Evolutionary conservation across 2,329 filamentous ascomycete genomes (phyloP), one percentile per base, ranked within the genome.

Genomic region (Calonectria naviculata): DNA sequence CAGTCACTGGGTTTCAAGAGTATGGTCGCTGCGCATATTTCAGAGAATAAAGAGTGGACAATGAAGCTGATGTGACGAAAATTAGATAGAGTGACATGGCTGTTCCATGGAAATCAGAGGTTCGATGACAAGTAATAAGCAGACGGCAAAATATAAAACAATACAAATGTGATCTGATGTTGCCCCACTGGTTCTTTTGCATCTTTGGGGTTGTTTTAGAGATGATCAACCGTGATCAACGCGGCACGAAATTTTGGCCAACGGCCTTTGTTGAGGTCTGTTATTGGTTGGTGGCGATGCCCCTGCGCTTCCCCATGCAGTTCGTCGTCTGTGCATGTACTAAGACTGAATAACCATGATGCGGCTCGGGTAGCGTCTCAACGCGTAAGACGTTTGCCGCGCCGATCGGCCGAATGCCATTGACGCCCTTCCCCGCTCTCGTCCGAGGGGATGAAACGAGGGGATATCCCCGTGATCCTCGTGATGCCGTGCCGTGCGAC

Each of bases 381-480:
- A 58, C 31, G 34, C 52, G 52, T 26, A 26, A 58, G 34, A 58
- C 52, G 52, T 34, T 54, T 38, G 29, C 56, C 36, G 56, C 31
- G 56, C 56, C 17, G 56, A 61, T 61, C 56, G 56, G 56, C 56
- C 56, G 56, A 61, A 61, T 42, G 44, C 15, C 61, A 65, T 28
- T 36, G 17, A 52, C 44, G 44, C 44, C 61, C 61, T 36, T 46
- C 44, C 61, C 42, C 41, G 28, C 61, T 34, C 36, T 42, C 36
- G 24, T 12, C 38, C 38, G 56, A 29, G 21, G 56, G 6, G 38
- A 42, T 44, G 26, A 28, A 61, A 41, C 56, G 38, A 42, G 24
- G 34, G 52, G 26, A 24, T 38, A 56, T 19, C 52, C 52, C 34
- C 34, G 34, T 36, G 10, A 36, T 36, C 34, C 34, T 12, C 34